Conservation (phyloP, 148 eudicot species). For the Rhododendron ovatum region DNA sequence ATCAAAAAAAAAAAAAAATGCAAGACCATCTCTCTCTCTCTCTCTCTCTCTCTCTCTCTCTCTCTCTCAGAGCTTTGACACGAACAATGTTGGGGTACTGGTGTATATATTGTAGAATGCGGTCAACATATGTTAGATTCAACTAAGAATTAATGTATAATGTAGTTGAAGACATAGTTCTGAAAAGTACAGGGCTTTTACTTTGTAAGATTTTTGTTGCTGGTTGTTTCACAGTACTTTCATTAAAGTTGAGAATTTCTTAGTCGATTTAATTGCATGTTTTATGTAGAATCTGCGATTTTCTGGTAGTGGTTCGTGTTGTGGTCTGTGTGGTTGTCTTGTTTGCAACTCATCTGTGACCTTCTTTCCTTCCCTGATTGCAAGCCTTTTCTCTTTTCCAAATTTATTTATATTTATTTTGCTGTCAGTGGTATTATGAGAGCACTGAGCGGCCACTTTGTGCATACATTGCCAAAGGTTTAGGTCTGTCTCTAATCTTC, state of each 20-base stretch:
- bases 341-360: background rate
- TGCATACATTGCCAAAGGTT: too few relatives aligned
- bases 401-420: background rate
- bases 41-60: too few relatives aligned
- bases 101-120: background rate
- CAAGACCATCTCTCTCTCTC: background rate
- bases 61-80: background rate
- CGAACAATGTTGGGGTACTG: background rate
- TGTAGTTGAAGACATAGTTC: background rate
- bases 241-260: background rate
- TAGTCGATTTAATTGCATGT: background rate
- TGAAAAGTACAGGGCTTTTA: background rate
- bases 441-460: too few relatives aligned
- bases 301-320: background rate
- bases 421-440: background rate
- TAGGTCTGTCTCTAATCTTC: too few relatives aligned
- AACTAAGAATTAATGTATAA: background rate
- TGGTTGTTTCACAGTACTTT: background rate
- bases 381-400: background rate
- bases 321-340: background rate
- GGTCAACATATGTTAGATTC: background rate
- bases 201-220: background rate
- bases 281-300: background rate
- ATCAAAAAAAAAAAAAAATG: too few relatives aligned
- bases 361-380: background rate